Evolutionary conservation across 331 rosid genomes (phyloP), one percentile per base, ranked within the genome.

Genomic region (Rosa hybrid): DNA sequence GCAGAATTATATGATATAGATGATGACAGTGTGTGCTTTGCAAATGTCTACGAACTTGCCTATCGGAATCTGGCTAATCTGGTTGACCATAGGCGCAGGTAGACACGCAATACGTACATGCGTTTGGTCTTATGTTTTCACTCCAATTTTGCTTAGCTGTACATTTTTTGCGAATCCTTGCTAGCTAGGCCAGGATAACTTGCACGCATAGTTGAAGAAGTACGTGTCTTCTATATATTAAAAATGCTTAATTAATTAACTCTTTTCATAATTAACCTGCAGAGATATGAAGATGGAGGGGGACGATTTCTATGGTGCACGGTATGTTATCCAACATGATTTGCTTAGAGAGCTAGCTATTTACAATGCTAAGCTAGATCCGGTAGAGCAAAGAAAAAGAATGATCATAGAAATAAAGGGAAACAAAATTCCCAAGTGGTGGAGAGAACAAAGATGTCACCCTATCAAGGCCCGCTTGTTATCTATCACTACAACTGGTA

Each of bases 321-420:
- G 71, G 78, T 86, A 75, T 72, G 86, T 85, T 13, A 74, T 73
- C 1, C 90, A 84, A 64, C 79, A 82, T 68, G 88, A 81, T 74
- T 85, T 89, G 81, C 90, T 90, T 54, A 84, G 89, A 27, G 95
- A 90, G 67, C 85, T 92, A 71, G 94, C 92, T 16, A 86, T 87
- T 48, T 82, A 67, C 30, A 72, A 84, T 68, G 83, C 72, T 48
- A 82, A 69, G 63, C 74, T 78, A 45, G 86, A 85, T 48, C 78
- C 89, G 1, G 71, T 67, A 73, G 74, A 75, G 41, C 44, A 80
- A 21, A 85, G 90, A 79, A 73, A 82, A 30, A 87, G 90, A 65
- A 63, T 87, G 78, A 74, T 78, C 71, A 23, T 92, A 20, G 83
- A 90, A 62, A 51, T 77, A 4, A 56, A 4, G 62, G 87, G 79